Evolutionary conservation across 2,329 filamentous ascomycete genomes (phyloP), one percentile per base, ranked within the genome.

Genomic region (Trichoderma semiorbis): DNA sequence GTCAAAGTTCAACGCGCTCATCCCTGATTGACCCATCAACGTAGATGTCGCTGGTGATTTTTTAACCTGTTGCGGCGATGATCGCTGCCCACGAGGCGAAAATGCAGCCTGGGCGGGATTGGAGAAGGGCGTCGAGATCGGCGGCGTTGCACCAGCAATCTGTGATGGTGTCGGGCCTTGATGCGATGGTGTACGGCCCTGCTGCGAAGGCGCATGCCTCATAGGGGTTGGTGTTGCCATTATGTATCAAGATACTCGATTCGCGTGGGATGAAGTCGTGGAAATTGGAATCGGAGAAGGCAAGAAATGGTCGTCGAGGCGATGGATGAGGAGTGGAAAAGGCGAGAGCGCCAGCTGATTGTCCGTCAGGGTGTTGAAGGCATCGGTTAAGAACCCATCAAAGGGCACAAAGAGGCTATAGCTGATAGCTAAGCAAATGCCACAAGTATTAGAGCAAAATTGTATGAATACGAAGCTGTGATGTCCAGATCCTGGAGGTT

Each of bases 81-180:
- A 90, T 65, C 85, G 84, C 11, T 83, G 86, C 36, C 84, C 88
- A 32, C 82, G 84, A 5, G 89, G 89, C 2, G 89, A 90, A 77
- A 91, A 88, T 43, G 85, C 88, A n/a, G 85, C 84, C 66, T 87
- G 85, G 2, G 84, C 84, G 57, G 85, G 83, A 47, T 88, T 86
- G 71, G 88, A 90, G 80, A 91, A 91, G 16, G 89, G 89, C 2
- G 89, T 91, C 43, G 89, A 91, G 28, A 90, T 89, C n/a, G 89
- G 89, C 16, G 90, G 90, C 7, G 89, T 91, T 3, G 87, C 88
- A 6, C 82, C 87, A 3, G 86, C 83, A 71, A 85, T 79, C 75
- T 88, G 86, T n/a, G 72, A 73, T 53, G 85, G 83, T 3, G 72
- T 73, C 24, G 72, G 72, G n/a, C 72, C 72, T 30, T 73, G 72